Conservation (phyloP, 805 yeast genomes). For the Wickerhamiella qilinensis region DNA sequence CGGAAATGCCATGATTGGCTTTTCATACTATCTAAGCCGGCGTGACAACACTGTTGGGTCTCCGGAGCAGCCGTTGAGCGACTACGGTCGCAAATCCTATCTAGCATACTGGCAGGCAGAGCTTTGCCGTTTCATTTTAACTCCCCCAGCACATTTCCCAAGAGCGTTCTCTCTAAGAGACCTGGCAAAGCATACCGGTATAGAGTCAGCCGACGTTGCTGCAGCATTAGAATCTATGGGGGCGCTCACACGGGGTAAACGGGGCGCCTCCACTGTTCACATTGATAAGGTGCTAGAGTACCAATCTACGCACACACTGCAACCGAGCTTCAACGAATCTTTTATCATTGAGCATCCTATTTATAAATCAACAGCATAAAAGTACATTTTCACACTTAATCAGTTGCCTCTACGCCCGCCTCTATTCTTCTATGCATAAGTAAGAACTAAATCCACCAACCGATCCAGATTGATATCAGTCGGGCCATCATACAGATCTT, state of each 20-base stretch:
- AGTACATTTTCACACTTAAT: neutral
- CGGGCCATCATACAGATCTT: constrained; percentile 13
- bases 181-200: constrained; percentile 20
- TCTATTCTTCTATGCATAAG: neutral
- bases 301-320: neutral
- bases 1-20: constrained; percentile 69
- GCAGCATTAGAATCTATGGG: constrained; percentile 18
- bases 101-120: constrained; percentile 56
- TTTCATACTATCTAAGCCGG: constrained; percentile 61
- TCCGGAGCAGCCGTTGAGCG: constrained; percentile 83
- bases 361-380: neutral
- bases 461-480: constrained; percentile 5
- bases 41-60: constrained; percentile 56
- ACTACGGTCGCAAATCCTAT: constrained; percentile 63
- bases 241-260: constrained; percentile 10
- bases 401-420: neutral
- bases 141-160: constrained; percentile 1
- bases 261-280: neutral
- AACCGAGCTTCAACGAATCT: constrained; percentile 1
- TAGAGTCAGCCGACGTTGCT: constrained; percentile 21
- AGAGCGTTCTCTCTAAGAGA: constrained; percentile 14
- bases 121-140: constrained; percentile 22
- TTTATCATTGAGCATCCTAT: neutral
- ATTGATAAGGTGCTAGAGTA: neutral
- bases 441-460: constrained; percentile 9